These are phyloP conservation scores for Vickermania ingenoplastis DNA, from an alignment of 208 protist species.

Conservation along the genomic window DNA sequence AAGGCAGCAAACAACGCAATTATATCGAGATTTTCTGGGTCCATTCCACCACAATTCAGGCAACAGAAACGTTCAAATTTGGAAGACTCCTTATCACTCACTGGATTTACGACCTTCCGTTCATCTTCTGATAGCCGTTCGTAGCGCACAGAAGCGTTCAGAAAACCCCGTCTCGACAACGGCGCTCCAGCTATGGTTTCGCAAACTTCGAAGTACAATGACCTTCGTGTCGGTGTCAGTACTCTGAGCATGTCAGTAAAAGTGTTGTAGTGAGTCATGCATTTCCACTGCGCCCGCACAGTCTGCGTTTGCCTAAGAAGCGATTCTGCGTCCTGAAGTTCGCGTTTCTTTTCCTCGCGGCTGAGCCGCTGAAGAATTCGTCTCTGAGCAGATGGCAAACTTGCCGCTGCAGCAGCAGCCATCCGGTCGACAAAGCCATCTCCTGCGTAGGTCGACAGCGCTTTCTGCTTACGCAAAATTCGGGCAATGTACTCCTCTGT, in stretches of 20 bases:
- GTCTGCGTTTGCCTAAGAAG: neutral
- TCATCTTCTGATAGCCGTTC: conserved; percentile 18
- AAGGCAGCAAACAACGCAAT: conserved; percentile 45
- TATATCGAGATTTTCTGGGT: conserved; percentile 54
- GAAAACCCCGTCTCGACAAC: neutral
- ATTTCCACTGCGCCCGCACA: neutral
- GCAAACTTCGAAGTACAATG: neutral
- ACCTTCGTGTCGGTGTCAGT: neutral
- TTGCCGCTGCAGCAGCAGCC: too few species aligned
- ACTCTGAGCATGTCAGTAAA: neutral
- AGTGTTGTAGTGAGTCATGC: neutral
- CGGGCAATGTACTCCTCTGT: too few species aligned
- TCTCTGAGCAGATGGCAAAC: too few species aligned
- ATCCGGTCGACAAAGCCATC: too few species aligned
- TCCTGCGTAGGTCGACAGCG: too few species aligned
- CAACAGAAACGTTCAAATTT: conserved; percentile 67
- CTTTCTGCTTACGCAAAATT: too few species aligned
- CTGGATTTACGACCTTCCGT: conserved; percentile 44
- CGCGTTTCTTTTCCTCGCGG: too few species aligned
- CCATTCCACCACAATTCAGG: conserved; percentile 27
- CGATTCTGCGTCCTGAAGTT: neutral
- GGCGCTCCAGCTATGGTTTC: too few species aligned
- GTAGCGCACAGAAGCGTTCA: conserved; percentile 10
- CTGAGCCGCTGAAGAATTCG: too few species aligned
- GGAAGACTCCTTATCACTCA: conserved; percentile 42